These are phyloP conservation scores for Blastobotrys raffinosifermentans DNA, from an alignment of 1,139 yeast species.

Conservation along the genomic window DNA sequence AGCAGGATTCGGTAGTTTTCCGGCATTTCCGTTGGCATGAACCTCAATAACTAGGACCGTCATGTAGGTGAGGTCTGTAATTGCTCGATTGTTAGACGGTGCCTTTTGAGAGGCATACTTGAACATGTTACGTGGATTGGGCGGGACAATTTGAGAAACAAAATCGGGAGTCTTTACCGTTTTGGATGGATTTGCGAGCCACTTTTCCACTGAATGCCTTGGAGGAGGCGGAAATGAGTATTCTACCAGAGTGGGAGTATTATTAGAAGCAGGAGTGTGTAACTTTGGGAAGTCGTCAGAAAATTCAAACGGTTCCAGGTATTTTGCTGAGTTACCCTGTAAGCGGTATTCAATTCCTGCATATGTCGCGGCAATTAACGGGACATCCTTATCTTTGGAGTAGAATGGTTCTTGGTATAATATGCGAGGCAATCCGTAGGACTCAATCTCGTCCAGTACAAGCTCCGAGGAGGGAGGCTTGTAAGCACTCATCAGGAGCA, in stretches of 20 bases:
- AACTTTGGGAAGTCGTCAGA: slow-evolving; percentile 2
- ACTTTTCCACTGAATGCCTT: too few species aligned
- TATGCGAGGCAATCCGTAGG: slow-evolving; percentile 44
- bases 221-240: neutral
- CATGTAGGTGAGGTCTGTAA: slow-evolving; percentile 26
- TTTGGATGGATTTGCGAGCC: too few species aligned
- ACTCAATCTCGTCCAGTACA: slow-evolving; percentile 39
- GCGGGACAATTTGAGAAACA: slow-evolving; percentile 1
- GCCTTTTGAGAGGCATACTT: neutral
- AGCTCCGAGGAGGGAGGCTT: slow-evolving; percentile 23
- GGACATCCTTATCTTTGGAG: slow-evolving; percentile 47
- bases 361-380: slow-evolving; percentile 50
- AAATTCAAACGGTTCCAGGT: slow-evolving; percentile 22
- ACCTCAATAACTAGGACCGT: slow-evolving; percentile 59
- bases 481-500: neutral
- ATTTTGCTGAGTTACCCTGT: slow-evolving; percentile 24
- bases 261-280: neutral
- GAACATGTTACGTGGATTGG: slow-evolving; percentile 8
- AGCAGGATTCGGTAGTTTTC: slow-evolving; percentile 59
- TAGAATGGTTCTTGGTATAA: slow-evolving; percentile 62
- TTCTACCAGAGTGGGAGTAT: neutral
- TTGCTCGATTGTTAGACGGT: neutral
- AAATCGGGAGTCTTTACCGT: neutral
- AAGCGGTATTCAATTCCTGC: slow-evolving; percentile 59
- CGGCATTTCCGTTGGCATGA: slow-evolving; percentile 50